phyloP scores from a whole-genome alignment of 768 basidiomycete species.

The Leccinum variicolor region DNA sequence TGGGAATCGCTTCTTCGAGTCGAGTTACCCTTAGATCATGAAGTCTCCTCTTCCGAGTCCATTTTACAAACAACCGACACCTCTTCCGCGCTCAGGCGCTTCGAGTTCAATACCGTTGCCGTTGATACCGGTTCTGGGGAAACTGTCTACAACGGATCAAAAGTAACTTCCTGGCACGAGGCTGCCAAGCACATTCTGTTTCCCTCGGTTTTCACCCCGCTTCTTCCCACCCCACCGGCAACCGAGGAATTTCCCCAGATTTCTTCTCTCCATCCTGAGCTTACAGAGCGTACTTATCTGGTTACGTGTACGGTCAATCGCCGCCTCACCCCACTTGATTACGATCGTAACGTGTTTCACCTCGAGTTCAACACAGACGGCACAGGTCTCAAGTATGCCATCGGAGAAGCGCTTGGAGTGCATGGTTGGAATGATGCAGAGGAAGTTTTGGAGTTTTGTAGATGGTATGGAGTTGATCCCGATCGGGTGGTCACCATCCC shows the following conservation, averaged over 20 bases:
- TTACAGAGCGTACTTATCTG: conserved; percentile 86
- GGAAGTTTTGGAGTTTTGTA: conserved; percentile 87
- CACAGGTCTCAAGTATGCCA: conserved; percentile 91
- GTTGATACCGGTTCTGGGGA: conserved; percentile 59
- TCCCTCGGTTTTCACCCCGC: conserved; percentile 70
- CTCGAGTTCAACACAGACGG: conserved; percentile 91
- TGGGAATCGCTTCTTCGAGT: conserved; percentile 69
- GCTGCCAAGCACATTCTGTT: conserved; percentile 89
- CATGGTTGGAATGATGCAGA: conserved; percentile 96
- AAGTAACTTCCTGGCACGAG: conserved; percentile 73
- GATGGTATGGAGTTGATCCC: conserved; percentile 88
- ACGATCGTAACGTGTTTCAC: conserved; percentile 99
- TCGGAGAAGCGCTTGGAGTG: conserved; percentile 95
- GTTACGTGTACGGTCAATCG: conserved; percentile 93
- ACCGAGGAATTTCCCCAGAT: conserved; percentile 51
- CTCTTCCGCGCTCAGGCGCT: conserved; percentile 44
- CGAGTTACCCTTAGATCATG: conserved; percentile 33
- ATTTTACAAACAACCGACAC: conserved; percentile 18
- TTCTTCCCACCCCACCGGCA: conserved; percentile 30
- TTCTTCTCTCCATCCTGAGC: conserved; percentile 79
- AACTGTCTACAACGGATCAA: conserved; percentile 57
- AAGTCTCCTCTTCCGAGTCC: conserved; percentile 8
- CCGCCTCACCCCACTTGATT: conserved; percentile 90
- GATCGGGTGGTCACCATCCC: conserved; percentile 80
- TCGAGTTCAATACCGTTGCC: conserved; percentile 73